phyloP scores from a whole-genome alignment of 208 protist genomes.

The Wallacemonas rigidus region DNA sequence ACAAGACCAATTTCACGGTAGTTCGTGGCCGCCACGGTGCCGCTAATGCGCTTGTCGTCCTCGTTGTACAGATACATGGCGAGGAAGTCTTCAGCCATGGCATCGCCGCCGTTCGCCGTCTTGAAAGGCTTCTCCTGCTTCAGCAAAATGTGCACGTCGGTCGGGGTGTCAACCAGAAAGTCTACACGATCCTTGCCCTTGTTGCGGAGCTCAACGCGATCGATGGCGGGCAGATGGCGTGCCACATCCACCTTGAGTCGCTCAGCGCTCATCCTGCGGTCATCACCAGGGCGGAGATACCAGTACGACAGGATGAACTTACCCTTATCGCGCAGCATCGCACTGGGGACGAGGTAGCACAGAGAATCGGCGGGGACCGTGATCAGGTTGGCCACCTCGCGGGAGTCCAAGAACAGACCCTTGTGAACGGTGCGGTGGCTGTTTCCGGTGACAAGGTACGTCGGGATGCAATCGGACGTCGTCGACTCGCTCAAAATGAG shows the following conservation, averaged over 20 bases:
- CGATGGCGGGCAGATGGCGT: constrained; percentile 63
- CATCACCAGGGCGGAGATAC: constrained; percentile 47
- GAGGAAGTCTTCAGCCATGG: constrained; percentile 76
- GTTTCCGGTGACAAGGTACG: constrained; percentile 79
- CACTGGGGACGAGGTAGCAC: constrained; percentile 76
- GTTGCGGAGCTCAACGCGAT: constrained; percentile 57
- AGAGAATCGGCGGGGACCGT: constrained; percentile 68
- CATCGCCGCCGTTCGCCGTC: constrained; percentile 48
- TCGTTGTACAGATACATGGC: constrained; percentile 76
- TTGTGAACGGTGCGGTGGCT: constrained; percentile 77
- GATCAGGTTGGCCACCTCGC: constrained; percentile 70
- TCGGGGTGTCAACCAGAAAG: constrained; percentile 73
- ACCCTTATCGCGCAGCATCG: constrained; percentile 64
- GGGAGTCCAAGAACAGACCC: constrained; percentile 56
- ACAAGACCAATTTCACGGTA: constrained; percentile 78
- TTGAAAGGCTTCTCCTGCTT: constrained; percentile 74
- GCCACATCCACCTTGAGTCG: constrained; percentile 59
- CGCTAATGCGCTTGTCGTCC: constrained; percentile 63
- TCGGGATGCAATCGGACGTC: constrained; percentile 49
- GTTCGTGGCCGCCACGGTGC: constrained; percentile 58
- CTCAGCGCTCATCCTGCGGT: constrained; percentile 36
- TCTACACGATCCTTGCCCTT: constrained; percentile 69
- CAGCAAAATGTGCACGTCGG: constrained; percentile 75
- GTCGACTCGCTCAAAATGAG: constrained; percentile 53
- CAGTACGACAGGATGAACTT: constrained; percentile 89